These are phyloP conservation scores for Lichtheimia ornata DNA, from an alignment of 371 early-diverging fungal genomes.

Conservation along the genomic window DNA sequence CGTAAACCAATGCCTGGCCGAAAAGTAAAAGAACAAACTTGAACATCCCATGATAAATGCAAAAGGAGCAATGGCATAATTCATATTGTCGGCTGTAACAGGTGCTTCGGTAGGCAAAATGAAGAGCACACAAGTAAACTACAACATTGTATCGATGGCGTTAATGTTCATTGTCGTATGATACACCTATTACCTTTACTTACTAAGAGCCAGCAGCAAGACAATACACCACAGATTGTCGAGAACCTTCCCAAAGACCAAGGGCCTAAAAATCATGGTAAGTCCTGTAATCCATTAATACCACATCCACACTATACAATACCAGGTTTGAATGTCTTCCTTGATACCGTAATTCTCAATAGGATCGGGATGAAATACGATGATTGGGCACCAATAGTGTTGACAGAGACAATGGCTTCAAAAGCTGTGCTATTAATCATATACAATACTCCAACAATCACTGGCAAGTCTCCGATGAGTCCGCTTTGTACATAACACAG, in stretches of 20 bases:
- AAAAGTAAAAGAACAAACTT: conserved; percentile 41
- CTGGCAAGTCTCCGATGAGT: no score
- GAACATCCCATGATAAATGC: conserved; percentile 18
- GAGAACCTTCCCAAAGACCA: conserved; percentile 60
- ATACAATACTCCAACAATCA: conserved; percentile 40
- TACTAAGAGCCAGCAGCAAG: conserved; percentile 54
- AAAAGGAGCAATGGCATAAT: conserved; percentile 54
- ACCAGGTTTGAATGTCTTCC: conserved; percentile 10
- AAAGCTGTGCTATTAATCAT: conserved; percentile 53
- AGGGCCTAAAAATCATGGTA: conserved; percentile 37
- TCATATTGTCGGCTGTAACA: conserved; percentile 45
- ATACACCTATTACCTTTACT: conserved; percentile 44
- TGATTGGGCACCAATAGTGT: conserved; percentile 60
- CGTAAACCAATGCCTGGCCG: conserved; percentile 51
- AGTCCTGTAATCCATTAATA: no score
- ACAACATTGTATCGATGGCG: conserved; percentile 28
- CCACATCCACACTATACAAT: no score
- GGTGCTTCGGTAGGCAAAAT: conserved; percentile 20
- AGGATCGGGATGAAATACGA: conserved; percentile 53
- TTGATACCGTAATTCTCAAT: conserved; percentile 20
- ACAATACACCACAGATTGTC: conserved; percentile 41
- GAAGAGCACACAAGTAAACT: conserved; percentile 29
- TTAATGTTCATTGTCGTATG: conserved; percentile 25
- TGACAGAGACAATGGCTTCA: conserved; percentile 70
- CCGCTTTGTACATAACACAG: no score